Conservation (phyloP, 371 early-diverging fungal genomes). For the Mortierella sp. region DNA sequence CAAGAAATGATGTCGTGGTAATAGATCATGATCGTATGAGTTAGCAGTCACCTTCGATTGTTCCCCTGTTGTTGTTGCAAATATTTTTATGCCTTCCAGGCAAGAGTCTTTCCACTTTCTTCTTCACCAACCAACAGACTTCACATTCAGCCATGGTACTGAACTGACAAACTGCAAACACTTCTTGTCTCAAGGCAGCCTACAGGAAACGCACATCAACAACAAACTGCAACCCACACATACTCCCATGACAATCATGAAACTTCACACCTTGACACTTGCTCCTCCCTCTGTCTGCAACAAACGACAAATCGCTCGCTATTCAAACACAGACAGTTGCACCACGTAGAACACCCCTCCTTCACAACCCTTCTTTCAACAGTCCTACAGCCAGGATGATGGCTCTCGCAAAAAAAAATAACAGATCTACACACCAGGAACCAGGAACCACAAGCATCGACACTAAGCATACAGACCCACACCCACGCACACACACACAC, state of each 20-base stretch:
- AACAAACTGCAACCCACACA: not conserved
- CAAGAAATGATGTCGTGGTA: not conserved
- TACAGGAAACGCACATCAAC: not conserved
- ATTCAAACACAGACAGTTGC: slow-evolving; percentile 1
- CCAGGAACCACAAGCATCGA: not conserved
- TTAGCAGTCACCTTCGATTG: not conserved
- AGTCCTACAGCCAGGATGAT: not conserved
- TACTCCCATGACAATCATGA: no score
- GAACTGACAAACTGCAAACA: not conserved
- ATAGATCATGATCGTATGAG: not conserved
- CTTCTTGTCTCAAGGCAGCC: no score
- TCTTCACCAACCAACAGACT: slow-evolving; percentile 10
- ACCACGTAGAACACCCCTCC: slow-evolving; percentile 4
- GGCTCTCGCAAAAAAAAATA: not conserved
- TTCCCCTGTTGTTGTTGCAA: slow-evolving; percentile 5
- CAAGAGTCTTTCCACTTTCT: not conserved
- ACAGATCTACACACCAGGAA: not conserved
- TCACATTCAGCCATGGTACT: slow-evolving; percentile 17
- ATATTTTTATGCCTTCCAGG: not conserved
- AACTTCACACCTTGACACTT: not conserved
- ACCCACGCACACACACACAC: not conserved
- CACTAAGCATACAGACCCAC: not conserved
- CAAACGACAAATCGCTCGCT: not conserved
- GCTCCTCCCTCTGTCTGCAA: not conserved
- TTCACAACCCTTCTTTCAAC: not conserved